These are phyloP conservation scores for Baudoinia panamericana DNA, from an alignment of 495 filamentous ascomycete species.

Conservation along the genomic window DNA sequence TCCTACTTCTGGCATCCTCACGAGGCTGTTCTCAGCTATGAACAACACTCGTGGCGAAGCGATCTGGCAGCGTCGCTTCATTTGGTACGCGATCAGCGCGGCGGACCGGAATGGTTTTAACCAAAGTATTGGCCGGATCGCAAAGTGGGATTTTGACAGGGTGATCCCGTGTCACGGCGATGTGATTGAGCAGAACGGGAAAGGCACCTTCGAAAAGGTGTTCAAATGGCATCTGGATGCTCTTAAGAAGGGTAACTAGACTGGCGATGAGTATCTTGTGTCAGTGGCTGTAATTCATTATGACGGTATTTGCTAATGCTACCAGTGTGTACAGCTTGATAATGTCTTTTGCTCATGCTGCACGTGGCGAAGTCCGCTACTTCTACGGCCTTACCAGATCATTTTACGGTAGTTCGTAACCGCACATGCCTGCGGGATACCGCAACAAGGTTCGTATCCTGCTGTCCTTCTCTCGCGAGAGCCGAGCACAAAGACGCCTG, in stretches of 20 bases:
- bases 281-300: too few species aligned
- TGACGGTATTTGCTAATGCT: too few species aligned
- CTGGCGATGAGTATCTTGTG: not conserved
- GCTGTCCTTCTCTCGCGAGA: too few species aligned
- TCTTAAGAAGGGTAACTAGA: conserved; percentile 10
- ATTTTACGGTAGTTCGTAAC: too few species aligned
- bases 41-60: conserved; percentile 50
- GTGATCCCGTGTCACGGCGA: conserved; percentile 93
- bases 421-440: too few species aligned
- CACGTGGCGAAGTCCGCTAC: too few species aligned
- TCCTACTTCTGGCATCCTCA: conserved; percentile 44
- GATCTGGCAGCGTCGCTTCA: conserved; percentile 62
- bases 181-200: conserved; percentile 63
- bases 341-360: too few species aligned
- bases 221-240: conserved; percentile 72
- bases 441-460: too few species aligned
- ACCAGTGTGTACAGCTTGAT: too few species aligned
- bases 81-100: conserved; percentile 62
- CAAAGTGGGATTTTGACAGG: conserved; percentile 71
- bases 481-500: not conserved
- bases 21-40: conserved; percentile 46
- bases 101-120: conserved; percentile 54
- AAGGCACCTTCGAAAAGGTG: conserved; percentile 64
- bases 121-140: conserved; percentile 53
- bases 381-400: too few species aligned